A percentile compares a stretch with the other conserved stretches of the same genome.
These are phyloP conservation scores for Taiozyma sp. DNA, from an alignment of 1,139 yeast species.

Conservation along the genomic window DNA sequence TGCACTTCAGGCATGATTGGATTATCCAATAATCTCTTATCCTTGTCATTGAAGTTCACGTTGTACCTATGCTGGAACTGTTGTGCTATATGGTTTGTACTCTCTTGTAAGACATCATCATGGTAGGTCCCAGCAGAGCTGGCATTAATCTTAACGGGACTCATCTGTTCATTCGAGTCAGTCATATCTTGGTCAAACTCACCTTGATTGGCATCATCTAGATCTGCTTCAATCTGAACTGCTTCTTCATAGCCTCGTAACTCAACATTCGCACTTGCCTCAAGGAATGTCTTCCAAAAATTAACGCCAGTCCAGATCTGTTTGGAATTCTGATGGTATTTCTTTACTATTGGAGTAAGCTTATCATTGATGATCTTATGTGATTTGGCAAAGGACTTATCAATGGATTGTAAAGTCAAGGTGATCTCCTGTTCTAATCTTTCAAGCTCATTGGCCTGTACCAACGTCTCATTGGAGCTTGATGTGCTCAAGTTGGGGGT, in stretches of 20 bases:
- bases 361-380: conserved; percentile 59
- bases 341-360: conserved; percentile 56
- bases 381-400: conserved; percentile 60
- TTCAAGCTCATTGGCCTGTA: conserved; percentile 55
- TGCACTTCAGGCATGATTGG: conserved; percentile 24
- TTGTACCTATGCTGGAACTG: conserved; percentile 16
- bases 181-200: conserved; percentile 3
- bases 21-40: conserved; percentile 9
- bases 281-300: conserved; percentile 75
- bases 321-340: conserved; percentile 50
- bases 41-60: conserved; percentile 3
- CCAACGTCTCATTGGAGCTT: conserved; percentile 17
- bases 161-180: conserved; percentile 22
- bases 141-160: conserved; percentile 20
- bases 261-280: conserved; percentile 69
- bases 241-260: conserved; percentile 56
- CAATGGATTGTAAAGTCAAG: conserved; percentile 72
- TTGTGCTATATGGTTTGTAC: conserved; percentile 16
- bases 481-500: conserved; percentile 15
- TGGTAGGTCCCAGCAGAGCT: conserved; percentile 6
- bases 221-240: conserved; percentile 7
- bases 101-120: conserved; percentile 15
- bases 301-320: conserved; percentile 57
- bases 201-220: not conserved
- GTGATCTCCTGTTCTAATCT: conserved; percentile 80